Base-by-base conservation (phyloP, 2,329 filamentous ascomycete genomes). In the Cercospora canescens region DNA sequence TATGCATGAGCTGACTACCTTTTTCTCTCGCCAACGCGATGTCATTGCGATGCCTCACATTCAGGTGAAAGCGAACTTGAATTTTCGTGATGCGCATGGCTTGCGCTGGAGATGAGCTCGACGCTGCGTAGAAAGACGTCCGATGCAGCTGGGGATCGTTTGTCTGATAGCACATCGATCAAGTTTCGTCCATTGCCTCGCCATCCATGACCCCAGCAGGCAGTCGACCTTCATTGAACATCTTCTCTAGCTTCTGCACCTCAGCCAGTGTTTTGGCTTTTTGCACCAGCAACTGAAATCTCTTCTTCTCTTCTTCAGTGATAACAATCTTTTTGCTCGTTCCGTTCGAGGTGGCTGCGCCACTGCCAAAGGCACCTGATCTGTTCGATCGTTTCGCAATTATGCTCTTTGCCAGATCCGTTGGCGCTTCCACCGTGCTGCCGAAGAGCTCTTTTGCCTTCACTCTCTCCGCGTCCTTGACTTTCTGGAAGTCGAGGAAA, bases 401-500 rank as follows among this genome's bases (percentile, higher is more conserved):
- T 75, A 98, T 94, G 88, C 91, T 90, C 21, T 87, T 86, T 28
- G 94, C 94, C 37, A 96, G 84, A 11, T 91, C 89, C 0, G 93
- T 93, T 0, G 94, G 95, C 76, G 91, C 88, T 60, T 91, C 87
- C 1, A 80, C 79, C 18, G 65, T 65, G 3, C 91, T 92, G 60
- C 96, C 96, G 75, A 98, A 98, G 2, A 99, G 84, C 79, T 94
- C 90, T 18, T 81, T 84, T 0, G 93, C 93, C 72, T 89, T 87
- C 70, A 87, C 82, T 52, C 94, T 88, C 84, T 99, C 95, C 0
- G 86, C 88, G 70, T 95, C 88, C 80, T 93, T 96, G 58, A 99
- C 93, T 80, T 96, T 97, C 73, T 88, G 86, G 78, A 93, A 97
- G 80, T 99, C 95, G 57, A 99, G 85, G 80, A 97, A 98, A 52